Evolutionary conservation across 2,329 filamentous ascomycete species (phyloP).

Genomic region (Fusarium mangiferae): DNA sequence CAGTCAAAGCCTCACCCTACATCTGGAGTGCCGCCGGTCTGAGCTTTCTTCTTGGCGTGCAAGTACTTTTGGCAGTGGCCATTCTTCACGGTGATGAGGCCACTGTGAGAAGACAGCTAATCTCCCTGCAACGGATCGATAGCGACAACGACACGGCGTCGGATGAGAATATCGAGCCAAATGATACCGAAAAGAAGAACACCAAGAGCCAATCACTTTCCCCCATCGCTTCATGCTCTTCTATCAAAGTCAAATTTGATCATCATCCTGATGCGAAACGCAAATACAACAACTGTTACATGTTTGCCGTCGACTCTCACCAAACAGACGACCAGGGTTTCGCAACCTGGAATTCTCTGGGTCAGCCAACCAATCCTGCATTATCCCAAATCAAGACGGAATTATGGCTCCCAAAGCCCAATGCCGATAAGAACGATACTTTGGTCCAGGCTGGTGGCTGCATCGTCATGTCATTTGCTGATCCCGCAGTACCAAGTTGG

Average conservation of each 20-base stretch:
- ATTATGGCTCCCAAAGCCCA: neutral
- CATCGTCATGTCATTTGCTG: constrained; percentile 1
- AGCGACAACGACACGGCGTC: fast-evolving
- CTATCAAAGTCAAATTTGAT: neutral
- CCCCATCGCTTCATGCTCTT: neutral
- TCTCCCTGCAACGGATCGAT: fast-evolving
- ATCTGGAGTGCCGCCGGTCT: constrained; percentile 5
- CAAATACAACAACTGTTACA: neutral
- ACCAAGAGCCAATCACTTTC: neutral
- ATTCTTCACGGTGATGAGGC: constrained; percentile 10
- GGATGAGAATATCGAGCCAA: fast-evolving
- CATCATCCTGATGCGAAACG: fast-evolving
- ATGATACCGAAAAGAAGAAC: fast-evolving
- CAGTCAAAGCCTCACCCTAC: neutral
- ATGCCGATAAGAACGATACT: neutral
- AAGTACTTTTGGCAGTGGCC: neutral
- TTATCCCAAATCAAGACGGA: neutral
- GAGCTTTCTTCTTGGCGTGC: constrained; percentile 11
- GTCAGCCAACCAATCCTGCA: neutral
- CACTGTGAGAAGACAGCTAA: neutral
- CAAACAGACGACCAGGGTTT: neutral
- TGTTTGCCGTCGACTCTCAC: neutral
- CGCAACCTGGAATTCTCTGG: neutral
- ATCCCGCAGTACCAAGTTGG: neutral
- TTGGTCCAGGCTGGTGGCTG: neutral